Evolutionary conservation across 108 stramenopile species (phyloP).

Genomic region (Craspedostauros australis): DNA sequence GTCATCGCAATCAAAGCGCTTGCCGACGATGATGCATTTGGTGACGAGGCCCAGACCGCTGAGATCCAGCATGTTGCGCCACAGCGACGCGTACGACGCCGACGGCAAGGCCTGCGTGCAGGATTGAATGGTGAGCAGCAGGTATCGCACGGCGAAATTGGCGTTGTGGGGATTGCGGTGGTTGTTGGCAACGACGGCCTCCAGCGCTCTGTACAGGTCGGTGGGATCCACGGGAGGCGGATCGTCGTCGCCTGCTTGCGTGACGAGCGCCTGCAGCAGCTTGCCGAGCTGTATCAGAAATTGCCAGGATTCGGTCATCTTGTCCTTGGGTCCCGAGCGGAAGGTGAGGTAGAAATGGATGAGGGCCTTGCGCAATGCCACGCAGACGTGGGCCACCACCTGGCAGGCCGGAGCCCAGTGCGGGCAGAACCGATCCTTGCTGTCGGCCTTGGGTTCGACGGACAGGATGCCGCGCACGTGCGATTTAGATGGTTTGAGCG

Average conservation of each 20-base stretch:
- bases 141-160: slow-evolving; percentile 10
- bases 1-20: slow-evolving; percentile 5
- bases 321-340: background rate
- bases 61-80: slow-evolving; percentile 9
- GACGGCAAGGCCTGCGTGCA: slow-evolving; percentile 12
- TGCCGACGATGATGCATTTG: slow-evolving; percentile 11
- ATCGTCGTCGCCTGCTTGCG: slow-evolving; percentile 5
- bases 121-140: slow-evolving; percentile 3
- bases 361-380: slow-evolving; percentile 20
- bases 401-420: slow-evolving; percentile 22
- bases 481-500: too few species aligned
- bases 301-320: slow-evolving; percentile 8
- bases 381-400: slow-evolving; percentile 17
- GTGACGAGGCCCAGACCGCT: slow-evolving; percentile 14
- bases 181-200: slow-evolving; percentile 4
- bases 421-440: too few species aligned
- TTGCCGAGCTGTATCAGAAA: too few species aligned
- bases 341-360: slow-evolving; percentile 21
- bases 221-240: slow-evolving; percentile 6
- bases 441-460: too few species aligned
- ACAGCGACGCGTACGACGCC: slow-evolving; percentile 15
- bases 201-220: slow-evolving; percentile 6
- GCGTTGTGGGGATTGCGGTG: slow-evolving; percentile 10
- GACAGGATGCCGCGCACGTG: too few species aligned
- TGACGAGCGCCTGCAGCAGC: slow-evolving; percentile 6